These are phyloP conservation scores for Reticulascus tulasneorum DNA, from an alignment of 2,329 filamentous ascomycete genomes.

Conservation along the genomic window DNA sequence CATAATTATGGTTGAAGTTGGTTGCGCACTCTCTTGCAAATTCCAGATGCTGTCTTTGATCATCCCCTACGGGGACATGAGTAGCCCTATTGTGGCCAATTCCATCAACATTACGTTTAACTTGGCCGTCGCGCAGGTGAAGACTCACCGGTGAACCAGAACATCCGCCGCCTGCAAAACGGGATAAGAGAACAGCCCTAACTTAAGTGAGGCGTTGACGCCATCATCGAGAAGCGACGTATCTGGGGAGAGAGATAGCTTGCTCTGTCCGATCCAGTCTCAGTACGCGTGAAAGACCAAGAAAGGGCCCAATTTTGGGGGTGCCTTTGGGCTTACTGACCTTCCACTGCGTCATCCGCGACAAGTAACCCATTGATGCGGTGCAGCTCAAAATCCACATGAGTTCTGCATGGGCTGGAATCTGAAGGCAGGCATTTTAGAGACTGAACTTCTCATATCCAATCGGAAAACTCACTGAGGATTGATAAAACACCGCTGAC, in stretches of 20 bases:
- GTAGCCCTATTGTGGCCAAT: conserved; percentile 61
- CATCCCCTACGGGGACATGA: conserved; percentile 94
- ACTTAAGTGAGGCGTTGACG: conserved; percentile 62
- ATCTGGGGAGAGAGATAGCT: conserved; percentile 61
- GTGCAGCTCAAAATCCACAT: conserved; percentile 97
- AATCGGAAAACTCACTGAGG: conserved; percentile 52
- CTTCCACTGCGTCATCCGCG: conserved; percentile 99
- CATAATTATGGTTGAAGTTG: conserved; percentile 78
- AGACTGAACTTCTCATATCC: neutral
- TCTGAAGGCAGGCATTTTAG: conserved; percentile 38
- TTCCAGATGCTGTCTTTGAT: conserved; percentile 91
- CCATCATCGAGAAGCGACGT: conserved; percentile 54
- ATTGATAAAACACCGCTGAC: conserved; percentile 79
- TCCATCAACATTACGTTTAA: neutral
- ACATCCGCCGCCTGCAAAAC: conserved; percentile 95
- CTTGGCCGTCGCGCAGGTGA: neutral
- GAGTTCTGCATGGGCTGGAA: conserved; percentile 77
- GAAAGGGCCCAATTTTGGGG: neutral
- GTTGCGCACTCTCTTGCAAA: conserved; percentile 82
- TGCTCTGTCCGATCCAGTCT: conserved; percentile 52
- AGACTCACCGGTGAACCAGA: conserved; percentile 67
- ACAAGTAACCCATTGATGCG: conserved; percentile 88
- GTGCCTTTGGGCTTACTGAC: conserved; percentile 34
- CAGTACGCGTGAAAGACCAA: neutral
- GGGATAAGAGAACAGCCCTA: conserved; percentile 93